Conservation (phyloP, 768 basidiomycete genomes). For the Tubosaeta sp. region DNA sequence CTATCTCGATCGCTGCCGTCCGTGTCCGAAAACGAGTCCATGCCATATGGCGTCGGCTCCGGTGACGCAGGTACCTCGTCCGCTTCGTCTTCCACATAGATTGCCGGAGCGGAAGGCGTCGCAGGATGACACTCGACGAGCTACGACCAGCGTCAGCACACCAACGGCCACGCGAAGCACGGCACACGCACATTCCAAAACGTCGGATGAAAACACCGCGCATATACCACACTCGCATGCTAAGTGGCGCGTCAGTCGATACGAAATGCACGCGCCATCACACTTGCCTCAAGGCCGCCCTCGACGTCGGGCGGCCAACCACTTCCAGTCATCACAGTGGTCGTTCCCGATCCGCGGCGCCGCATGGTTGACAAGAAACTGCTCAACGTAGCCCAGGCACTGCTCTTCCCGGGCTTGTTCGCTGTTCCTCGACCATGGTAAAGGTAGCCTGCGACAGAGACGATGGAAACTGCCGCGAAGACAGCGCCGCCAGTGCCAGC, state of each 20-base stretch:
- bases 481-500: slow-evolving; percentile 15
- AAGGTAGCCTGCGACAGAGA: slow-evolving; percentile 16
- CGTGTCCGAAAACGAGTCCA: slow-evolving; percentile 14
- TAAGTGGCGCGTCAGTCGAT: neutral
- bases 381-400: slow-evolving; percentile 4
- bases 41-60: slow-evolving; percentile 5
- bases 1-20: neutral
- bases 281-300: slow-evolving; percentile 8
- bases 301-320: slow-evolving; percentile 8
- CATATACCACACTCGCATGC: slow-evolving; percentile 22
- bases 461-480: slow-evolving; percentile 12
- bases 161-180: no score
- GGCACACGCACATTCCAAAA: slow-evolving; percentile 17
- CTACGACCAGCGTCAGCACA: neutral
- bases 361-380: slow-evolving; percentile 9
- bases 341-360: neutral
- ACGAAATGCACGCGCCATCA: neutral
- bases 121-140: slow-evolving; percentile 16
- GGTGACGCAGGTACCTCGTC: neutral
- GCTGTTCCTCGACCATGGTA: slow-evolving; percentile 4
- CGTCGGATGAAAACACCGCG: slow-evolving; percentile 19
- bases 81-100: slow-evolving; percentile 19
- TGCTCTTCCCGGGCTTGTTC: neutral
- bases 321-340: neutral
- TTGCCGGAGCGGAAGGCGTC: slow-evolving; percentile 16